Base-by-base conservation (phyloP, 495 filamentous ascomycete species). In the Pyrenopolyporus hunteri region DNA sequence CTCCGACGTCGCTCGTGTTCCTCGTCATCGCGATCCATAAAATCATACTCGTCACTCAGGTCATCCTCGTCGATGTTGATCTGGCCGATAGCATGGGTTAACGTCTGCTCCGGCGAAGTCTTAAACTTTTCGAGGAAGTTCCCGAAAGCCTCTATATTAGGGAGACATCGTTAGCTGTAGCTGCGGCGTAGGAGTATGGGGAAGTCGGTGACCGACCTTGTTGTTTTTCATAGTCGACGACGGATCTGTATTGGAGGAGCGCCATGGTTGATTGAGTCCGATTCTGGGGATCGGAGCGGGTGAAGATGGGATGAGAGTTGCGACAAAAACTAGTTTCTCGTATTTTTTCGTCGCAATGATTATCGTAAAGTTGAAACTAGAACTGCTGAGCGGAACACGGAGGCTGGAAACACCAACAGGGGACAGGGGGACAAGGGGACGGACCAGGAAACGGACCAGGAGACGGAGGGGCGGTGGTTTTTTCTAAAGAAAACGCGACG, bases 11-110 rank as follows among this genome's bases (percentile, higher is more conserved):
- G 77, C 48, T 75, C 76, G 29, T 79, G 80, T 10, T 77, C 79
- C 39, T 84, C 84, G 54, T 89, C 88, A 40, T 85, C 85, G 74
- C 97, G 89, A 67, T 96, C 90, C 89, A 96, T 91, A 74, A 96
- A 91, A 68, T 96, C 92, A 69, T 97, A 93, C 66, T 96, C 92
- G 69, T 97, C 92, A 75, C 89, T 93, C n/a, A 88, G 82, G 63
- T 87, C 86, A 77, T 93, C 89, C 53, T 88, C 92, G 73, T 93
- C 88, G 62, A 98, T 88, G 71, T 90, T 87, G 68, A 98, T 82
- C 46, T 89, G 87, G 57, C 90, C 85, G 26, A 98, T 76, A 13
- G 91, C 92, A 68, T 89, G 83, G 47, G 87, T 85, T 56, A 90
- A 81, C 3, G 83, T 83, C 67, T 92, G 88, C 45, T 87, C 77